Conservation (phyloP, 768 basidiomycete genomes). For the Boletus sp. region DNA sequence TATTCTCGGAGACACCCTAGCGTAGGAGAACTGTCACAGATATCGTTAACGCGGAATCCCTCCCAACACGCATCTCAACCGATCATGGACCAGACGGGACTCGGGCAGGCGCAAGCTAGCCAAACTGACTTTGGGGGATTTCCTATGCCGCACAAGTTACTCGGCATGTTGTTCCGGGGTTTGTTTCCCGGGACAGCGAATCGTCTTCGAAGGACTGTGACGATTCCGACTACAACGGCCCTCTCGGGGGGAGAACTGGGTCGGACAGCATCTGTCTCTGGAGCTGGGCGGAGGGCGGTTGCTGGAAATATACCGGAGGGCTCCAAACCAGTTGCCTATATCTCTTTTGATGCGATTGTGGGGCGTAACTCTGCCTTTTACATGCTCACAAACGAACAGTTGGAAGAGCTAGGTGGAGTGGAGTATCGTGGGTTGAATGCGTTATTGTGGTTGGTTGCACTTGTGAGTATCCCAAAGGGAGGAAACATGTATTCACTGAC, state of each 20-base stretch:
- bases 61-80: conserved; percentile 13
- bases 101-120: conserved; percentile 22
- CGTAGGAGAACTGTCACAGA: conserved; percentile 8
- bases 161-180: conserved; percentile 45
- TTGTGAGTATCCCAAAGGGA: conserved; percentile 44
- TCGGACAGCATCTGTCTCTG: conserved; percentile 21
- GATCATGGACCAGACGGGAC: conserved; percentile 14
- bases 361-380: conserved; percentile 77
- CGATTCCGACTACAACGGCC: conserved; percentile 69
- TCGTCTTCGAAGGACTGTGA: conserved; percentile 64
- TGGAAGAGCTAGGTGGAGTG: conserved; percentile 90
- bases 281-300: neutral
- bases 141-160: conserved; percentile 61
- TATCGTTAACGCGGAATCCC: conserved; percentile 15
- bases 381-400: conserved; percentile 69
- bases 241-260: conserved; percentile 35
- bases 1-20: conserved; percentile 15
- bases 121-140: conserved; percentile 67
- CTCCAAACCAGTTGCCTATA: conserved; percentile 66
- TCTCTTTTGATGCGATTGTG: conserved; percentile 82
- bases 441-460: conserved; percentile 74
- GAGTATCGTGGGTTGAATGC: conserved; percentile 85
- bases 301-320: conserved; percentile 33
- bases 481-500: neutral
- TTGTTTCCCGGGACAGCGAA: conserved; percentile 63